A percentile compares a stretch with the other conserved stretches of the same genome.
Conservation (phyloP, 2,329 filamentous ascomycete species). For the Bipolaris bicolor region DNA sequence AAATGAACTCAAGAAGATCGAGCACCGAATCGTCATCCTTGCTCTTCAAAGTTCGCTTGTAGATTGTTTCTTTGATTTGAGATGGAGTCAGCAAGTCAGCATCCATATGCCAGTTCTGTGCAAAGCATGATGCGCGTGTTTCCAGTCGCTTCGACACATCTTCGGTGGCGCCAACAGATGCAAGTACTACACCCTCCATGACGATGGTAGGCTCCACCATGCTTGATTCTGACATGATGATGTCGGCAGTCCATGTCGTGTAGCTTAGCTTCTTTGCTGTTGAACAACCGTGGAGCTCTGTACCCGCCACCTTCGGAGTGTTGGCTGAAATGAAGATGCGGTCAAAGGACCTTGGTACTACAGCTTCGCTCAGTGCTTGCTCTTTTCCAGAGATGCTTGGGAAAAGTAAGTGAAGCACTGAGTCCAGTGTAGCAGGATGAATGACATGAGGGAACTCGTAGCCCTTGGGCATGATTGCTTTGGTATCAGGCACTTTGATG, state of each 20-base stretch:
- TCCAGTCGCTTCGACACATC: slow-evolving; percentile 5
- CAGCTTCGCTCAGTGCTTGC: slow-evolving; percentile 14
- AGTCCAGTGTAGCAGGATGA: slow-evolving; percentile 14
- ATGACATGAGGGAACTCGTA: slow-evolving; percentile 7
- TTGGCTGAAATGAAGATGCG: slow-evolving; percentile 6
- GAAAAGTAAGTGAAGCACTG: slow-evolving; percentile 8
- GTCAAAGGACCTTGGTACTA: slow-evolving; percentile 8
- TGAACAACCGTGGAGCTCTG: slow-evolving; percentile 7
- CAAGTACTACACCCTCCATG: slow-evolving; percentile 10
- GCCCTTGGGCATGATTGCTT: slow-evolving; percentile 7
- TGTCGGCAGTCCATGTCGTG: slow-evolving; percentile 9
- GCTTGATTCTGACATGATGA: slow-evolving; percentile 6
- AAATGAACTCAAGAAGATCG: slow-evolving; percentile 11
- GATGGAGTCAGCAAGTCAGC: slow-evolving; percentile 6
- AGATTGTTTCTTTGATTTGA: slow-evolving; percentile 10
- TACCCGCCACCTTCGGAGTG: slow-evolving; percentile 5
- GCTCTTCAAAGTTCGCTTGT: slow-evolving; percentile 13
- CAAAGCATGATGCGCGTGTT: slow-evolving; percentile 11
- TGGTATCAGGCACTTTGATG: slow-evolving; percentile 9
- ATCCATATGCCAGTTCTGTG: slow-evolving; percentile 13
- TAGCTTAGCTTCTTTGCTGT: slow-evolving; percentile 16
- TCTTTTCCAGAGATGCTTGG: slow-evolving; percentile 18
- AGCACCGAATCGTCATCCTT: slow-evolving; percentile 13
- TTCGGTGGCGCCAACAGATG: slow-evolving; percentile 7
- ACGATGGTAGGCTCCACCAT: slow-evolving; percentile 7